Evolutionary conservation across 2,329 filamentous ascomycete species (phyloP).

Genomic region (Diaporthe velutina): DNA sequence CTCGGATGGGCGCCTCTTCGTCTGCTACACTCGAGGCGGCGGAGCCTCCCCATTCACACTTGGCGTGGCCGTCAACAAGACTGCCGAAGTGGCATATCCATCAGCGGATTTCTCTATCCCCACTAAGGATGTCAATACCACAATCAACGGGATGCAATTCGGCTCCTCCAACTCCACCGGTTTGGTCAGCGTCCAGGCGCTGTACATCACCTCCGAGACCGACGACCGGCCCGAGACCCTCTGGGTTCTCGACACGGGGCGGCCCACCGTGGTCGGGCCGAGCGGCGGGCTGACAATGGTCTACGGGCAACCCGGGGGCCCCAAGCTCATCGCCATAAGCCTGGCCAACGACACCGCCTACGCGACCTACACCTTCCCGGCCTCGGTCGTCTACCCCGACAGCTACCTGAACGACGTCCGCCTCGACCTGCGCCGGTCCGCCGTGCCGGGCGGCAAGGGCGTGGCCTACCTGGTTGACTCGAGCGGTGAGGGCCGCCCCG

Average conservation of each 20-base stretch:
- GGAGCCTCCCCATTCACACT: conserved; percentile 59
- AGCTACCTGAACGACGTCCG: conserved; percentile 61
- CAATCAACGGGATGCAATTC: conserved; percentile 56
- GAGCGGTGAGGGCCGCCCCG: conserved; percentile 58
- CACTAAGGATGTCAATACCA: conserved; percentile 53
- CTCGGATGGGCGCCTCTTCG: conserved; percentile 56
- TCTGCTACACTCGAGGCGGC: conserved; percentile 58
- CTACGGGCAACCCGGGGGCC: conserved; percentile 58
- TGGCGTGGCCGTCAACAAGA: conserved; percentile 60
- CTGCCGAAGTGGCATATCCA: conserved; percentile 58
- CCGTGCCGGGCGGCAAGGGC: conserved; percentile 53
- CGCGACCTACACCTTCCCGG: conserved; percentile 56
- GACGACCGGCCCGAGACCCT: conserved; percentile 51
- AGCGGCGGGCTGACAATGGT: conserved; percentile 52
- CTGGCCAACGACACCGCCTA: conserved; percentile 53
- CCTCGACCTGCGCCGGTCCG: conserved; percentile 57
- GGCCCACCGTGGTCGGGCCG: conserved; percentile 55
- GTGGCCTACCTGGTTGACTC: conserved; percentile 60
- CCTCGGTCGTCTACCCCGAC: conserved; percentile 57
- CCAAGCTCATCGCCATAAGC: conserved; percentile 58
- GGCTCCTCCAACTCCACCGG: conserved; percentile 56
- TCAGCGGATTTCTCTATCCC: conserved; percentile 44
- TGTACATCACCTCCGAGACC: conserved; percentile 56
- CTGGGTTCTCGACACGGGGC: conserved; percentile 59
- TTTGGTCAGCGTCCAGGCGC: conserved; percentile 58